A percentile compares a stretch with the other conserved stretches of the same genome.
Evolutionary conservation across 202 grass and related monocot species (phyloP).

Genomic region (Zoysia matrella): DNA sequence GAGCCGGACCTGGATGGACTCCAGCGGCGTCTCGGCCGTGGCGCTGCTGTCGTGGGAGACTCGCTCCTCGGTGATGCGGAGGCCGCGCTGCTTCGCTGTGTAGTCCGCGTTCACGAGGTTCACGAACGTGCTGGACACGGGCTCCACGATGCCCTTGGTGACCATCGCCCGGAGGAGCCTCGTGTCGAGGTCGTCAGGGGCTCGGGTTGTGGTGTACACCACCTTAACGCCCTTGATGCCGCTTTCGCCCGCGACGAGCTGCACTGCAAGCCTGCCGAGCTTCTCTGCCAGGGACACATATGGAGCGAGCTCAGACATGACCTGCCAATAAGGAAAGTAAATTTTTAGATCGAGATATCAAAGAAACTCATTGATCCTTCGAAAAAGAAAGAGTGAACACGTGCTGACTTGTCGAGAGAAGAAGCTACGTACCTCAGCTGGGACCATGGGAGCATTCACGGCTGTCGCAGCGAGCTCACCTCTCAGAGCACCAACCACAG

Average conservation of each 20-base stretch:
- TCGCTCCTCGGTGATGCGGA: conserved; percentile 79
- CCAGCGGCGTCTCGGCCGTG: conserved; percentile 58
- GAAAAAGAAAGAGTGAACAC: not conserved
- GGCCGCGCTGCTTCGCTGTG: conserved; percentile 81
- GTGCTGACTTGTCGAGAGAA: not conserved
- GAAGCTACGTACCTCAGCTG: conserved; percentile 62
- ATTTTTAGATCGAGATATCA: not conserved
- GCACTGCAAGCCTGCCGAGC: conserved; percentile 77
- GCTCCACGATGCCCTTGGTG: conserved; percentile 87
- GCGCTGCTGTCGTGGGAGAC: conserved; percentile 56
- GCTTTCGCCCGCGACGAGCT: conserved; percentile 73
- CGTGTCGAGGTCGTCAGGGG: conserved; percentile 80
- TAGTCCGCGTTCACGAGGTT: conserved; percentile 94
- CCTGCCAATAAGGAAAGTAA: conserved; percentile 33
- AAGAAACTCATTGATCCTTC: not conserved
- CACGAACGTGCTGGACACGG: conserved; percentile 75
- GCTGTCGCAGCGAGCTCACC: conserved; percentile 83
- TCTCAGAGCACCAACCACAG: conserved; percentile 75
- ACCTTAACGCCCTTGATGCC: conserved; percentile 86
- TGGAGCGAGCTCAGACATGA: conserved; percentile 78
- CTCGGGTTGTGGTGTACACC: conserved; percentile 76
- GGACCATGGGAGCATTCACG: conserved; percentile 97
- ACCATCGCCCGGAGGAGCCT: conserved; percentile 83
- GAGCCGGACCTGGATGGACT: conserved; percentile 78
- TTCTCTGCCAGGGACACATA: conserved; percentile 85